Percentiles rank a stretch among this genome's conserved stretches.
Conservation (phyloP, 176 grass and related monocot species). For the Lolium rigidum region DNA sequence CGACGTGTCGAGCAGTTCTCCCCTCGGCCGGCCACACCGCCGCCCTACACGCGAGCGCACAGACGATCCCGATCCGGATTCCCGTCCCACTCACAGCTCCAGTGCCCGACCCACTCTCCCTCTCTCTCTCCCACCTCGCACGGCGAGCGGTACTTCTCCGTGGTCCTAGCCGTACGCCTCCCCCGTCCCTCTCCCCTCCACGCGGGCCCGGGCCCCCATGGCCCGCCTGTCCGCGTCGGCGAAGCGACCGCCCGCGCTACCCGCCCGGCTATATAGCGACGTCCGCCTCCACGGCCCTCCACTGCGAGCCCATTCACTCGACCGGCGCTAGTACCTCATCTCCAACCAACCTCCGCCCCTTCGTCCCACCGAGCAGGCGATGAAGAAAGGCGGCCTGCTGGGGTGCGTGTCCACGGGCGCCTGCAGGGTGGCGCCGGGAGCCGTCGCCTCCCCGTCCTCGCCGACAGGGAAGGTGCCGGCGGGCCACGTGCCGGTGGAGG, state of each 20-base stretch:
- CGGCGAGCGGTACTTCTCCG: conserved; percentile 34
- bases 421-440: conserved; percentile 48
- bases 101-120: neutral
- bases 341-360: neutral
- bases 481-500: conserved; percentile 87
- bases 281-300: neutral
- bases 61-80: neutral
- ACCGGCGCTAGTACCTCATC: neutral
- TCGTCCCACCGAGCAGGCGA: neutral
- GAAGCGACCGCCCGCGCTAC: fast-evolving
- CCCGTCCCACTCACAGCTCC: neutral
- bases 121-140: neutral
- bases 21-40: no score
- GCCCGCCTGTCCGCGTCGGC: neutral
- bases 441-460: neutral
- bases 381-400: conserved; percentile 55
- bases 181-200: neutral
- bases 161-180: conserved; percentile 45
- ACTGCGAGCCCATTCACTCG: neutral
- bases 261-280: conserved; percentile 43
- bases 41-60: neutral
- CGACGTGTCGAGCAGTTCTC: neutral
- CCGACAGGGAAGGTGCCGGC: conserved; percentile 52
- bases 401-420: conserved; percentile 55
- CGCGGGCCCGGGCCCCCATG: fast-evolving